Percentiles rank a stretch among this genome's conserved stretches.
Conservation (phyloP, 345 rosid genomes). For the Boechera divaricarpa region DNA sequence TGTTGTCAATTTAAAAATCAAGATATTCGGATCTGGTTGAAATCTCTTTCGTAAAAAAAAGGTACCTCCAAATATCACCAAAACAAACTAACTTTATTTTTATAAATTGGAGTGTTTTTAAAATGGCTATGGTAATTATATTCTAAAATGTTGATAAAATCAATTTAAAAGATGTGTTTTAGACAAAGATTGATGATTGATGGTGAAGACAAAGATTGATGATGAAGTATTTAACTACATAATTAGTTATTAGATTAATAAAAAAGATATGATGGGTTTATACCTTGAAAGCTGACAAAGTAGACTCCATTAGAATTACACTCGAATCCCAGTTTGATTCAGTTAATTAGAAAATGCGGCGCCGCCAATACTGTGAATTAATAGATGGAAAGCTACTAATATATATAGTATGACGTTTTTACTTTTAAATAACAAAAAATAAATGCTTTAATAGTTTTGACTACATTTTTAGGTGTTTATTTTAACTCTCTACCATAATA, state of each 20-base stretch:
- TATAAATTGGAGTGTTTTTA: no score
- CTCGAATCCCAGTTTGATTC: neutral
- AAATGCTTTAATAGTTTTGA: neutral
- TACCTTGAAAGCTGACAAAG: neutral
- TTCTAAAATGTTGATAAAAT: no score
- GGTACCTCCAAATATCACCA: no score
- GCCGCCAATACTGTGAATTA: no score
- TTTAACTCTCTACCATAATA: neutral
- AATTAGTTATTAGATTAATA: neutral
- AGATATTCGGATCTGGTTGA: no score
- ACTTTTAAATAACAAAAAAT: no score
- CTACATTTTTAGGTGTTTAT: neutral
- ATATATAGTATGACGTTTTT: neutral
- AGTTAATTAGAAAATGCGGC: no score
- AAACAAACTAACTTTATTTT: no score
- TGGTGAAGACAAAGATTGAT: slow-evolving; percentile 7
- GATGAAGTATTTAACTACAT: neutral
- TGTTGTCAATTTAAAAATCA: no score
- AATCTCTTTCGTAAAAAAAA: no score
- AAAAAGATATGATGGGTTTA: neutral
- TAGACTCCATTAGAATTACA: neutral
- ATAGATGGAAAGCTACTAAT: neutral
- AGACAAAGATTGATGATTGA: neutral
- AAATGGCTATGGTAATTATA: no score
- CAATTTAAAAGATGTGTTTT: no score